A percentile compares a stretch with the other conserved stretches of the same genome.
Conservation (phyloP, 163 green algal genomes). For the Scenedesmus sp. region DNA sequence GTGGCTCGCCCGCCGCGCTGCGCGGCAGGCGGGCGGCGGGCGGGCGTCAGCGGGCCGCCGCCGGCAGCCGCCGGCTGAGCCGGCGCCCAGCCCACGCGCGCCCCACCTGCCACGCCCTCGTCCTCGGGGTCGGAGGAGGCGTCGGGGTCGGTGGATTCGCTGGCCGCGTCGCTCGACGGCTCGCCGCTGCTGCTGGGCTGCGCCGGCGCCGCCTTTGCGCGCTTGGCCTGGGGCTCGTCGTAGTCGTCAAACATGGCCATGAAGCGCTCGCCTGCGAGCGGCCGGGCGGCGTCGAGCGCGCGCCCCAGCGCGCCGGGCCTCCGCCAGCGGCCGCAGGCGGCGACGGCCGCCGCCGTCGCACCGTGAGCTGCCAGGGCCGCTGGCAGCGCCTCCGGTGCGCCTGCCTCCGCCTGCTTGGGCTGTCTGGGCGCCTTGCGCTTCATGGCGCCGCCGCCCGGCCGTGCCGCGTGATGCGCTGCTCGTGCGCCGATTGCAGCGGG, state of each 20-base stretch:
- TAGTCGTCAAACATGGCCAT: slow-evolving; percentile 70
- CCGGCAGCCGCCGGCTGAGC: too few species aligned
- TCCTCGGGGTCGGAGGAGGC: not conserved
- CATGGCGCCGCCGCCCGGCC: not conserved
- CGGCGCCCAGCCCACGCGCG: too few species aligned
- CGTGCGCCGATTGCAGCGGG: too few species aligned
- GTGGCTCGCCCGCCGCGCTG: not conserved
- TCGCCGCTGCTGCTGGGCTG: slow-evolving; percentile 26
- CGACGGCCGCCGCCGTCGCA: not conserved
- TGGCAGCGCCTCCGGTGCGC: not conserved
- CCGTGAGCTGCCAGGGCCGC: slow-evolving; percentile 29
- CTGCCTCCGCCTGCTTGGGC: not conserved
- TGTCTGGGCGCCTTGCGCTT: not conserved
- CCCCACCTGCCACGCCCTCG: not conserved
- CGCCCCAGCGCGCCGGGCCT: not conserved
- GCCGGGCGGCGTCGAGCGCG: not conserved
- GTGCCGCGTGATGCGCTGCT: not conserved
- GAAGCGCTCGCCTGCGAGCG: slow-evolving; percentile 62
- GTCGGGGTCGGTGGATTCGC: not conserved
- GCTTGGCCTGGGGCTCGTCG: slow-evolving; percentile 13
- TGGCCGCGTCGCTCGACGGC: not conserved
- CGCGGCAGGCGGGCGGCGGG: too few species aligned
- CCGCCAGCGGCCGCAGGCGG: not conserved
- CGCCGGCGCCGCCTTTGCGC: not conserved
- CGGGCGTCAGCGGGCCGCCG: too few species aligned